Evolutionary conservation across 805 yeast genomes (phyloP).

Genomic region (Ogataea kodamae): DNA sequence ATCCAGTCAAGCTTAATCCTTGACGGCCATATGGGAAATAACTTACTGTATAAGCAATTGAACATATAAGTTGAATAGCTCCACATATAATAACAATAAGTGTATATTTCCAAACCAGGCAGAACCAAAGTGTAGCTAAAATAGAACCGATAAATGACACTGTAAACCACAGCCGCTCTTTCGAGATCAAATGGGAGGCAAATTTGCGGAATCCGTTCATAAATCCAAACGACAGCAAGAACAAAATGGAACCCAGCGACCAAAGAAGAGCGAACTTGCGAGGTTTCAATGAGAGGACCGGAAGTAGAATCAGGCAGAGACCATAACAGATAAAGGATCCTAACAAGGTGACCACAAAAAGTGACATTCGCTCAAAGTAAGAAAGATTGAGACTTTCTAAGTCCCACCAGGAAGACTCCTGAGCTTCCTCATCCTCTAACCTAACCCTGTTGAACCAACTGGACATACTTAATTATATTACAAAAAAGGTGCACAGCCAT

Average conservation of each 20-base stretch:
- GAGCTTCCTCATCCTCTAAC: slow-evolving; percentile 6
- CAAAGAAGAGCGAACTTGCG: slow-evolving; percentile 80
- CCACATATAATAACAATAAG: slow-evolving; percentile 69
- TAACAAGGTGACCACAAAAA: slow-evolving; percentile 69
- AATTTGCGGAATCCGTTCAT: slow-evolving; percentile 83
- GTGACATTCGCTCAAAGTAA: slow-evolving; percentile 69
- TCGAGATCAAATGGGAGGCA: slow-evolving; percentile 59
- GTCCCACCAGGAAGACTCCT: slow-evolving; percentile 8
- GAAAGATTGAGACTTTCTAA: slow-evolving; percentile 45
- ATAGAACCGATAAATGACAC: slow-evolving; percentile 72
- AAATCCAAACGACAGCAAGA: slow-evolving; percentile 79
- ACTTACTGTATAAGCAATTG: slow-evolving; percentile 76
- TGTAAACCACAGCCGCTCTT: slow-evolving; percentile 72
- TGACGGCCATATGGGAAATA: slow-evolving; percentile 91
- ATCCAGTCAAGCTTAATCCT: slow-evolving; percentile 54
- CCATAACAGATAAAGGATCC: slow-evolving; percentile 75
- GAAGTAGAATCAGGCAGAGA: slow-evolving; percentile 73
- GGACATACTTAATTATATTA: slow-evolving; percentile 2
- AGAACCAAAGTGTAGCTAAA: slow-evolving; percentile 65
- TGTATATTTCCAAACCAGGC: slow-evolving; percentile 61
- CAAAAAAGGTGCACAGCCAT: slow-evolving; percentile 1
- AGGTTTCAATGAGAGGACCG: slow-evolving; percentile 78
- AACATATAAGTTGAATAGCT: slow-evolving; percentile 71
- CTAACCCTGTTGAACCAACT: slow-evolving; percentile 6
- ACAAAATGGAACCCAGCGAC: slow-evolving; percentile 82